Conservation (phyloP, 2,329 filamentous ascomycete genomes). For the Plenodomus lindquistii region DNA sequence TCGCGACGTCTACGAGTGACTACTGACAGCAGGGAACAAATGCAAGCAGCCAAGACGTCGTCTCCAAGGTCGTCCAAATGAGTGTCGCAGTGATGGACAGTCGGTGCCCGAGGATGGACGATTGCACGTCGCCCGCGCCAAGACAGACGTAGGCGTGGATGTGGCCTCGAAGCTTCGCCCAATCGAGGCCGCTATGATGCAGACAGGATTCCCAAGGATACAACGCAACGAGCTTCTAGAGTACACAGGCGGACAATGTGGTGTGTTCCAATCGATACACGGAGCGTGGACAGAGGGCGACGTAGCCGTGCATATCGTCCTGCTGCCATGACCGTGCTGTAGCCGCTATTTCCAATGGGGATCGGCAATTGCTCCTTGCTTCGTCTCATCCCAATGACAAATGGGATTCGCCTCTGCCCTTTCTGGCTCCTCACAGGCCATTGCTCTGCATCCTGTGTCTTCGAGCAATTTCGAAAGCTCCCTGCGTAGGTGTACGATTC, state of each 20-base stretch:
- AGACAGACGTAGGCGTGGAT: conserved; percentile 40
- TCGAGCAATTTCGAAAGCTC: background rate
- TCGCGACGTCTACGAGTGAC: conserved; percentile 4
- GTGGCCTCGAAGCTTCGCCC: conserved; percentile 36
- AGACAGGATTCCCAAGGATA: background rate
- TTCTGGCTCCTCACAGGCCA: conserved; percentile 1
- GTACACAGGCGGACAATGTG: background rate
- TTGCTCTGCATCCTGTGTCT: background rate
- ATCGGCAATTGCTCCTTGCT: conserved; percentile 36
- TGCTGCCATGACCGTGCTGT: conserved; percentile 33
- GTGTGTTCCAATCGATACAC: conserved; percentile 10
- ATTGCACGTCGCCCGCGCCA: conserved; percentile 40
- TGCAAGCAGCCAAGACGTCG: conserved; percentile 6
- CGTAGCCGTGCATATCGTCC: conserved; percentile 35
- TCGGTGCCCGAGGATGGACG: conserved; percentile 34
- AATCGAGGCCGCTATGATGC: conserved; percentile 15
- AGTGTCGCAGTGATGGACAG: conserved; percentile 21
- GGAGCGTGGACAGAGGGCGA: conserved; percentile 24
- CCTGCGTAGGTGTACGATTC: background rate
- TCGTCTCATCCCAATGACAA: conserved; percentile 8
- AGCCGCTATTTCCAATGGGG: conserved; percentile 39
- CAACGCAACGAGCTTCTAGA: background rate
- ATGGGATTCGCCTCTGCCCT: conserved; percentile 1
- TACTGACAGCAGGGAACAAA: conserved; percentile 14
- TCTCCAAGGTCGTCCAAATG: conserved; percentile 10